These are phyloP conservation scores for Colletotrichum tanaceti DNA, from an alignment of 2,329 filamentous ascomycete species.

Conservation along the genomic window DNA sequence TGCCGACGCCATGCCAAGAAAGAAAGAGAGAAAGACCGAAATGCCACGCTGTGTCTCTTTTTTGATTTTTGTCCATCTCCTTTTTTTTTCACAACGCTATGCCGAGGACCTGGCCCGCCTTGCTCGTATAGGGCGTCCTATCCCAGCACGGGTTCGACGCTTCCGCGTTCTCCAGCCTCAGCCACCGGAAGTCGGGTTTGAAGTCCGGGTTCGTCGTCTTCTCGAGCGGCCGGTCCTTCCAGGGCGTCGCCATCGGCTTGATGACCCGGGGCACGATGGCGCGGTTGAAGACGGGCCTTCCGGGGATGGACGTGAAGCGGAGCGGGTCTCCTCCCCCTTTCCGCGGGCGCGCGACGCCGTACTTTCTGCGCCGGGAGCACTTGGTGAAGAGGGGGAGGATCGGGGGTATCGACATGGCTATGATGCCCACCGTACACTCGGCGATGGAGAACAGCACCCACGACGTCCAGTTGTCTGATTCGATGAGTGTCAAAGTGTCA, in stretches of 20 bases:
- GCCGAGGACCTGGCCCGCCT: slow-evolving; percentile 30
- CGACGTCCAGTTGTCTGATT: slow-evolving; percentile 45
- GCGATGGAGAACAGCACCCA: slow-evolving; percentile 49
- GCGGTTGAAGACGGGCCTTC: slow-evolving; percentile 1
- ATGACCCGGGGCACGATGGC: slow-evolving; percentile 7
- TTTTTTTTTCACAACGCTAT: slow-evolving; percentile 31
- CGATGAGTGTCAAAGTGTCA: too few species aligned
- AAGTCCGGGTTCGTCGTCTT: slow-evolving; percentile 25
- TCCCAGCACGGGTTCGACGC: background rate
- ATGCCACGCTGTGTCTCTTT: too few species aligned
- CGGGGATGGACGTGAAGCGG: background rate
- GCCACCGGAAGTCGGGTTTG: slow-evolving; percentile 30
- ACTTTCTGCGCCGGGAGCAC: slow-evolving; percentile 11
- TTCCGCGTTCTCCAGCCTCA: slow-evolving; percentile 28
- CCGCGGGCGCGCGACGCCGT: background rate
- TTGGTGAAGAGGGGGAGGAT: slow-evolving; percentile 45
- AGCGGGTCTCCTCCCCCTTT: slow-evolving; percentile 1
- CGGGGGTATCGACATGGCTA: slow-evolving; percentile 50
- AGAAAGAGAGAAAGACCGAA: background rate
- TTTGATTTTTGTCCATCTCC: too few species aligned
- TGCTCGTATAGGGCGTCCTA: slow-evolving; percentile 2
- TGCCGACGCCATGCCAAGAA: background rate
- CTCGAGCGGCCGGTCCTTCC: slow-evolving; percentile 30
- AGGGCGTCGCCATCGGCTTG: slow-evolving; percentile 37
- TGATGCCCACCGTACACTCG: slow-evolving; percentile 49